A percentile compares a stretch with the other conserved stretches of the same genome.
Conservation (phyloP, 495 filamentous ascomycete genomes). For the Paragyromitra xinjiangensis region DNA sequence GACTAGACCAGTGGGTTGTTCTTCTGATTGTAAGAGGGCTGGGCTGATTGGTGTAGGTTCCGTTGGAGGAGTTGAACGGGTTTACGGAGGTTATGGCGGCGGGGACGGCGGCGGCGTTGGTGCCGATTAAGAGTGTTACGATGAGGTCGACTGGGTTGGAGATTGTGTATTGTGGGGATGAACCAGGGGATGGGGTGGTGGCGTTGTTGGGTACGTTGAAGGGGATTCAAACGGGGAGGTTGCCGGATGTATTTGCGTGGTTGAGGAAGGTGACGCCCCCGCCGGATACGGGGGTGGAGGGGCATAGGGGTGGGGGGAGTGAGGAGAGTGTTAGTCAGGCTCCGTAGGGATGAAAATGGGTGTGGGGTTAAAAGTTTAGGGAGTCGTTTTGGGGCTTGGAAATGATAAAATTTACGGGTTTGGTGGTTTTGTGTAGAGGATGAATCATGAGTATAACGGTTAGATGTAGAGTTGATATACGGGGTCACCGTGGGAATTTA, state of each 20-base stretch:
- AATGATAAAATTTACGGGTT: too few species aligned
- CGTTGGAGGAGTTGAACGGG: constrained; percentile 76
- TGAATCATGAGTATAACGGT: too few species aligned
- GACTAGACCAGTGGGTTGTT: constrained; percentile 59
- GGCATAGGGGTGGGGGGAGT: constrained; percentile 8
- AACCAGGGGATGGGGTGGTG: constrained; percentile 75
- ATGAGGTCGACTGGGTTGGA: constrained; percentile 67
- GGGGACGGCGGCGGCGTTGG: constrained; percentile 89
- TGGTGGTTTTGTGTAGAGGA: too few species aligned
- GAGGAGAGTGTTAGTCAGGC: constrained; percentile 35
- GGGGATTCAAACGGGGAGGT: constrained; percentile 82
- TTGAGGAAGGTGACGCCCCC: constrained; percentile 64
- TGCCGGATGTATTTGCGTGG: constrained; percentile 82
- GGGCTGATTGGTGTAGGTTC: constrained; percentile 63
- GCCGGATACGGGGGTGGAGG: constrained; percentile 31
- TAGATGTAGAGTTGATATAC: too few species aligned
- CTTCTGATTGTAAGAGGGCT: not conserved
- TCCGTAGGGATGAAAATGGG: not conserved
- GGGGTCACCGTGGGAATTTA: too few species aligned
- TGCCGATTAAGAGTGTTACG: constrained; percentile 88
- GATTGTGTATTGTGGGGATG: constrained; percentile 71
- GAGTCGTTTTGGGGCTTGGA: not conserved
- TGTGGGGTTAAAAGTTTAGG: not conserved
- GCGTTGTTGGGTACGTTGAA: constrained; percentile 75
- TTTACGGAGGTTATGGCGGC: constrained; percentile 91